Evolutionary conservation across 345 rosid species (phyloP).

Genomic region (Euphorbia lathyris): DNA sequence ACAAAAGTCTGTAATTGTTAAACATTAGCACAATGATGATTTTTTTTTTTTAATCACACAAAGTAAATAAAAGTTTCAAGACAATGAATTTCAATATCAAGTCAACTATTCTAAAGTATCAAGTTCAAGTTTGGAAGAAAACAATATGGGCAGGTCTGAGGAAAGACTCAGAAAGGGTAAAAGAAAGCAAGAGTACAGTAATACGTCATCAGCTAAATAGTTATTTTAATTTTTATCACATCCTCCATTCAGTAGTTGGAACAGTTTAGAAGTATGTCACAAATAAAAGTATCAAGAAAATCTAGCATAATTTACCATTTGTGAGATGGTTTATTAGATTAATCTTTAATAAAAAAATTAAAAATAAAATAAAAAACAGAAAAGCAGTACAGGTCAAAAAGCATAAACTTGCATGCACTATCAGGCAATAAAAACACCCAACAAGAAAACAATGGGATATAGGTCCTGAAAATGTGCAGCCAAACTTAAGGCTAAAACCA

Average conservation of each 20-base stretch:
- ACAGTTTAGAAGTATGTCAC: background rate
- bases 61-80: background rate
- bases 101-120: too few relatives aligned
- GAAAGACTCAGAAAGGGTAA: background rate
- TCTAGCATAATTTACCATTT: background rate
- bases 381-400: background rate
- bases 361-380: background rate
- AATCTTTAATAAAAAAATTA: background rate
- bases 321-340: background rate
- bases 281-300: background rate
- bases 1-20: constrained; percentile 82
- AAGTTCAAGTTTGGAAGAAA: background rate
- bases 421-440: background rate
- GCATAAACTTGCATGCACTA: background rate
- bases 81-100: background rate
- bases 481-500: background rate
- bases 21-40: constrained; percentile 35
- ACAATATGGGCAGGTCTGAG: background rate
- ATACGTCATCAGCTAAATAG: constrained; percentile 3
- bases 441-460: constrained; percentile 2
- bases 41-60: constrained; percentile 11
- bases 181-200: background rate
- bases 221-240: background rate
- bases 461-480: constrained; percentile 5
- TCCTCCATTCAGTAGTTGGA: background rate